Base-by-base conservation (phyloP, 176 grass and related monocot species). In the Carex parvula region DNA sequence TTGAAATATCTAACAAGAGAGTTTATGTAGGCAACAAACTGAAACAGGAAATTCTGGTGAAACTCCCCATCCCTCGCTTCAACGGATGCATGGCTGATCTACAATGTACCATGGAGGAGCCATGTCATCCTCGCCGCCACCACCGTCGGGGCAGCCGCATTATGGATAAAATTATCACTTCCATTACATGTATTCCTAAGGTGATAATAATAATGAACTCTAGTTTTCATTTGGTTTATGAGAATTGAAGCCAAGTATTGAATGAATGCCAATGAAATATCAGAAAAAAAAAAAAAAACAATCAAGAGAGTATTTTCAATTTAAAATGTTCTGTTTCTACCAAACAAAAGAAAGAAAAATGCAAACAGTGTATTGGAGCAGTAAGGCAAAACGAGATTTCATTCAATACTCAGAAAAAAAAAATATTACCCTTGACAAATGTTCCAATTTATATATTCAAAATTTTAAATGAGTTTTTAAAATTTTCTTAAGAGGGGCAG, bases 151-250 rank as follows among this genome's bases (percentile, higher is more conserved):
- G 80, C 57, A 83, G 80, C 80, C 57, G 60, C n/a, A 83, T 83
- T 55, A 46, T 83, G 35, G 80, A 83, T 29, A 83, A 83, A 29
- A 83, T 83, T 17, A 67, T 83, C 48, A 83, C 60, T 53, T 83
- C 80, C 60, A 83, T 83, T 32, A 67, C 60, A 54, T 83, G 80
- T 50, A 48, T 65, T 16, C 32, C 79, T 7, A 83, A 83, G 80
- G 80, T 65, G 15, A 79, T 32, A 2, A 78, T 6, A 62, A 70
- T 6, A 70, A 56, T 26, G 3, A 79, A 17, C 14, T 77, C 72
- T 52, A 42, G 35, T 50, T 21, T 74, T 15, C 15, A 37, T 69
- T 66, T 66, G 29, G 30, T 66, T 66, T 66, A 72, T 66, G 69
- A 48, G n/a, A 48, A 8, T 17, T 39, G 33, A 69, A 41, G 6